phyloP scores from a whole-genome alignment of 2,329 filamentous ascomycete genomes.

The Onygena corvina region DNA sequence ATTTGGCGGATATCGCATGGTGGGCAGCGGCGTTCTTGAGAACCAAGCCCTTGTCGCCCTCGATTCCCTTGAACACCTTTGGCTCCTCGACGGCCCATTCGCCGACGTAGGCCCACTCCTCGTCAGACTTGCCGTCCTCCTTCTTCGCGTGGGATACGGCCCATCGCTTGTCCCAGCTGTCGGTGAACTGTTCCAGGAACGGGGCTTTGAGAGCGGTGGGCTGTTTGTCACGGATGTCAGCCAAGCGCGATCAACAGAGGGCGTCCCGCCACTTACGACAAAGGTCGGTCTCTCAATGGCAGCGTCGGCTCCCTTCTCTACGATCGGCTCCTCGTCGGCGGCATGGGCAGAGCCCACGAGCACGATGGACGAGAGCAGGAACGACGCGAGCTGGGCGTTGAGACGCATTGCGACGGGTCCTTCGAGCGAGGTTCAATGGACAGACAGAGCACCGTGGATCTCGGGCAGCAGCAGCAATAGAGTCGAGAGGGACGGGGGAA shows the following conservation, averaged over 20 bases:
- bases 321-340: conserved; percentile 49
- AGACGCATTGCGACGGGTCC: conserved; percentile 60
- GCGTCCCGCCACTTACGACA: conserved; percentile 53
- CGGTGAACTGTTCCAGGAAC: conserved; percentile 97
- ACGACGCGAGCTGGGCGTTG: conserved; percentile 62
- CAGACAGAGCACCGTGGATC: conserved; percentile 9
- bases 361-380: conserved; percentile 57
- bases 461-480: conserved; percentile 6
- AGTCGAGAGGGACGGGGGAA: conserved; percentile 14
- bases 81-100: conserved; percentile 97
- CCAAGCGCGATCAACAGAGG: conserved; percentile 6
- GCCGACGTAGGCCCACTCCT: conserved; percentile 95
- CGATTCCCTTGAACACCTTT: conserved; percentile 74
- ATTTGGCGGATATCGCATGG: conserved; percentile 98
- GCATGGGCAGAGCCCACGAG: conserved; percentile 54
- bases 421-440: conserved; percentile 10
- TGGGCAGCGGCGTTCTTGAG: conserved; percentile 97
- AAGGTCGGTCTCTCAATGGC: conserved; percentile 64
- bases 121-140: conserved; percentile 64
- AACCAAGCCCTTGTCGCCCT: conserved; percentile 91
- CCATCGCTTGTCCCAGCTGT: conserved; percentile 90
- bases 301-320: conserved; percentile 44
- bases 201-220: conserved; percentile 79
- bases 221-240: conserved; percentile 36
- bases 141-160: conserved; percentile 95